A percentile compares a stretch with the other conserved stretches of the same genome.
These are phyloP conservation scores for Wallemia ichthyophaga DNA, from an alignment of 1,284 basidiomycete genomes.

Conservation along the genomic window DNA sequence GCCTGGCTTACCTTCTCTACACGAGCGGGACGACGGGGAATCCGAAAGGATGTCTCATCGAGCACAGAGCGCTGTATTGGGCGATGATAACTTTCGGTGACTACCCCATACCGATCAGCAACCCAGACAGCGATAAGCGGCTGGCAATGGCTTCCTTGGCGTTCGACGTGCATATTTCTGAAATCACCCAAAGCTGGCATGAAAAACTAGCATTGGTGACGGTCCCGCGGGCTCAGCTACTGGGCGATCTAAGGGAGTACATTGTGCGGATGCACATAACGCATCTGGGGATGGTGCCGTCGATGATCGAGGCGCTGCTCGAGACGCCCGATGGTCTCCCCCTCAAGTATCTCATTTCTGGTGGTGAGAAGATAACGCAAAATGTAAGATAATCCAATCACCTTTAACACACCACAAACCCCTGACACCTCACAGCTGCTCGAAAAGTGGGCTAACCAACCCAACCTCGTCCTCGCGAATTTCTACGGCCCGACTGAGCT, in stretches of 20 bases:
- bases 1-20: slow-evolving; percentile 24
- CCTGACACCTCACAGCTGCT: slow-evolving; percentile 16
- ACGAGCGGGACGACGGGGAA: slow-evolving; percentile 26
- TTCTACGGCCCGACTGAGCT: slow-evolving; percentile 24
- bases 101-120: slow-evolving; percentile 12
- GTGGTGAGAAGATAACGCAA: slow-evolving; percentile 27
- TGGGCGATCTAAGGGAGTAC: slow-evolving; percentile 22
- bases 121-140: slow-evolving; percentile 16
- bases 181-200: slow-evolving; percentile 20
- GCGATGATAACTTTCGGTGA: slow-evolving; percentile 20
- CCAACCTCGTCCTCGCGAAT: slow-evolving; percentile 21
- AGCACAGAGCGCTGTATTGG: slow-evolving; percentile 20
- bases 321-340: slow-evolving; percentile 14
- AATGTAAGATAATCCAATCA: slow-evolving; percentile 14
- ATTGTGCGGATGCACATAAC: slow-evolving; percentile 21
- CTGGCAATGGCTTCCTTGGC: slow-evolving; percentile 21
- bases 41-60: slow-evolving; percentile 27
- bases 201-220: slow-evolving; percentile 22
- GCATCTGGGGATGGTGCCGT: slow-evolving; percentile 25
- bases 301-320: slow-evolving; percentile 25
- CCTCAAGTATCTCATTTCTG: slow-evolving; percentile 22
- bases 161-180: slow-evolving; percentile 25
- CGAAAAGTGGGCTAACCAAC: slow-evolving; percentile 23
- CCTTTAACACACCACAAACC: neutral
- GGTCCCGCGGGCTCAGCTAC: slow-evolving; percentile 20